Evolutionary conservation across 2,329 filamentous ascomycete species (phyloP).

Genomic region (Fusarium sacchari): DNA sequence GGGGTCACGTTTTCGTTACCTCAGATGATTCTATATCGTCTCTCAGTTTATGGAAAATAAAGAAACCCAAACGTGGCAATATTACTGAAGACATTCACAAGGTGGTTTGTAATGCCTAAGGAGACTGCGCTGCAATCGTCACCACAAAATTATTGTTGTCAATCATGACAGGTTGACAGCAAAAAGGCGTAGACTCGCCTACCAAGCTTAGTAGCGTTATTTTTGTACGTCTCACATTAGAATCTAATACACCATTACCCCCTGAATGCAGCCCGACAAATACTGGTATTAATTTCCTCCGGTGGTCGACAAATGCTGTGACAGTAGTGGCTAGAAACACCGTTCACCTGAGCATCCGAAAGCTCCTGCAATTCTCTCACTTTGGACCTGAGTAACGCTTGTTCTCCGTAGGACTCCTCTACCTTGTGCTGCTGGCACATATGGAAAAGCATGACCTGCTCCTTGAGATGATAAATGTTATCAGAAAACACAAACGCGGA

Average conservation of each 20-base stretch:
- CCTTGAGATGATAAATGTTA: background rate
- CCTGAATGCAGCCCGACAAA: background rate
- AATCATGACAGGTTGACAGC: background rate
- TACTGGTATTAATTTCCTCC: background rate
- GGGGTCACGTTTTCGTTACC: accelerated
- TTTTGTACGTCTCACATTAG: accelerated
- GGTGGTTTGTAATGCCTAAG: background rate
- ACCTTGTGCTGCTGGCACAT: background rate
- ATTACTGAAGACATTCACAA: background rate
- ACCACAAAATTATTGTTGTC: background rate
- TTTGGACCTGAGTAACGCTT: background rate
- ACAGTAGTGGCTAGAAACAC: background rate
- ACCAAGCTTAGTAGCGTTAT: background rate
- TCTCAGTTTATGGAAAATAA: background rate
- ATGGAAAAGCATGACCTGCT: background rate
- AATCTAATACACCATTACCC: background rate
- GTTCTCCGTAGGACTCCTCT: background rate
- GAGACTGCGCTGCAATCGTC: background rate
- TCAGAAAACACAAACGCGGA: background rate
- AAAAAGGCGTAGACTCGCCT: background rate
- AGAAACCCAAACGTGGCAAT: background rate
- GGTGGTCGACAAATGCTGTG: background rate
- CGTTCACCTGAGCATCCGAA: background rate
- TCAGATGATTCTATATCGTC: background rate
- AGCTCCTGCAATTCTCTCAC: background rate